phyloP scores from a whole-genome alignment of 441 rosid genomes.

The Arabidopsis hybrid region DNA sequence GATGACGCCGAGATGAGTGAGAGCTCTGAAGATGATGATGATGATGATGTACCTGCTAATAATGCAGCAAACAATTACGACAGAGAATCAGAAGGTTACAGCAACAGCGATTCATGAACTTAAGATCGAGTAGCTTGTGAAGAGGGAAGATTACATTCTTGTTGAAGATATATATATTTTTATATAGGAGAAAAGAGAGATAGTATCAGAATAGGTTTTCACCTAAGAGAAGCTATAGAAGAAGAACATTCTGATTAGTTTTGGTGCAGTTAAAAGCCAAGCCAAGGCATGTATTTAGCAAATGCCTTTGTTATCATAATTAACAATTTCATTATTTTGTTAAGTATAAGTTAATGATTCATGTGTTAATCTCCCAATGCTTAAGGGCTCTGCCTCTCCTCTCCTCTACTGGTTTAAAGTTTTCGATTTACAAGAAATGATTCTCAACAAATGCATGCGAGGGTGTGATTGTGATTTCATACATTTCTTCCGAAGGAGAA shows the following conservation, averaged over 20 bases:
- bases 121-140: constrained; percentile 11
- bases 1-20: constrained; percentile 63
- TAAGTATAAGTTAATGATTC: constrained; percentile 21
- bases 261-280: constrained; percentile 35
- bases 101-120: constrained; percentile 42
- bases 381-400: not conserved
- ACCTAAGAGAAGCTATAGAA: constrained; percentile 36
- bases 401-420: not conserved
- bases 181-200: constrained; percentile 27
- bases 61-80: constrained; percentile 53
- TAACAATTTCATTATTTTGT: constrained; percentile 35
- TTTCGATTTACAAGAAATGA: not conserved
- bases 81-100: constrained; percentile 43
- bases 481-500: not conserved
- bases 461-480: not conserved
- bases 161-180: constrained; percentile 36
- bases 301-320: constrained; percentile 36
- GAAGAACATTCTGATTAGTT: constrained; percentile 41
- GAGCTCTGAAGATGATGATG: constrained; percentile 76
- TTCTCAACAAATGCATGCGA: not conserved
- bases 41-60: constrained; percentile 38
- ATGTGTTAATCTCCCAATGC: constrained; percentile 15
- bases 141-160: constrained; percentile 40
- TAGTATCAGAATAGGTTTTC: constrained; percentile 38
- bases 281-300: constrained; percentile 43